phyloP scores from a whole-genome alignment of 2,329 filamentous ascomycete species.

The Aspergillus alliaceus region DNA sequence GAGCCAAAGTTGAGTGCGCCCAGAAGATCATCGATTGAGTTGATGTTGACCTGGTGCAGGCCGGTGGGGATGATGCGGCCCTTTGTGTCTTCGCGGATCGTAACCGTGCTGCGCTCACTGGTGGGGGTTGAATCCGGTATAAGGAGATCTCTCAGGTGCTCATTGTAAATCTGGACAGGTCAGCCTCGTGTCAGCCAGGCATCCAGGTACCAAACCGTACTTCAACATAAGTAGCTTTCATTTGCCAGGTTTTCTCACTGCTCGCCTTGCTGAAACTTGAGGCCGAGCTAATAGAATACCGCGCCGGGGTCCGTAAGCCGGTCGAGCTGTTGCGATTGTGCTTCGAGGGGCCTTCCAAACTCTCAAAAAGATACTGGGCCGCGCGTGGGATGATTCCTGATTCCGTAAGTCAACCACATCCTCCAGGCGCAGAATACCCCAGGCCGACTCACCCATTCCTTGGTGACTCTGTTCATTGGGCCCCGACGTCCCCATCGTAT shows the following conservation, averaged over 20 bases:
- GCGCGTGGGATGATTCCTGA: slow-evolving; percentile 95
- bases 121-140: slow-evolving; percentile 70
- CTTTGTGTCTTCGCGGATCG: slow-evolving; percentile 90
- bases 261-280: slow-evolving; percentile 45
- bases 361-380: slow-evolving; percentile 82
- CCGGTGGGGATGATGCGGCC: slow-evolving; percentile 93
- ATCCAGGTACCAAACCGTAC: slow-evolving; percentile 34
- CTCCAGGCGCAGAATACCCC: neutral
- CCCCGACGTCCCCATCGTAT: slow-evolving; percentile 96
- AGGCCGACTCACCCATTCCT: slow-evolving; percentile 68
- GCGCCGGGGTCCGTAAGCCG: slow-evolving; percentile 74
- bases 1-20: slow-evolving; percentile 90
- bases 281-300: slow-evolving; percentile 67
- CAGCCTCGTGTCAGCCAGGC: neutral
- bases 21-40: slow-evolving; percentile 87
- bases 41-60: slow-evolving; percentile 81
- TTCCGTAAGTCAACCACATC: neutral
- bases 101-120: slow-evolving; percentile 74
- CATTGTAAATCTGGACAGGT: slow-evolving; percentile 80
- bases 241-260: slow-evolving; percentile 76
- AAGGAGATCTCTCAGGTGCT: slow-evolving; percentile 87
- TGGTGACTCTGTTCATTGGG: slow-evolving; percentile 70
- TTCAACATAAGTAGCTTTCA: slow-evolving; percentile 89
- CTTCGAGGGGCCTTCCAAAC: slow-evolving; percentile 63
- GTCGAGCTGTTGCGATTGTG: slow-evolving; percentile 67